These are phyloP conservation scores for Yamadazyma scolyti DNA, from an alignment of 805 yeast genomes.

Conservation along the genomic window DNA sequence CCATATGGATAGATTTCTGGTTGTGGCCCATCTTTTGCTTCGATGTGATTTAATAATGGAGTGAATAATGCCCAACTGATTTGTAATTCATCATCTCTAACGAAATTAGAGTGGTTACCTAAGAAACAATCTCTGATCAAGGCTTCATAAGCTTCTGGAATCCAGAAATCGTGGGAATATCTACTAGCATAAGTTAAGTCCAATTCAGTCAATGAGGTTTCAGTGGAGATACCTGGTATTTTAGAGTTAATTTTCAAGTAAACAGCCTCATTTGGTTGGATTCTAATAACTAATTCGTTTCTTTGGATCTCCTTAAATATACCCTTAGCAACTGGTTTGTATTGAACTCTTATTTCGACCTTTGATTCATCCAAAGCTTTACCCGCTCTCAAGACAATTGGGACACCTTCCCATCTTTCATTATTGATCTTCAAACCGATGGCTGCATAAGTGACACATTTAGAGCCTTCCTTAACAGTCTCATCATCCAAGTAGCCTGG, in stretches of 20 bases:
- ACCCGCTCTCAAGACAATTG: constrained; percentile 93
- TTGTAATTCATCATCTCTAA: constrained; percentile 95
- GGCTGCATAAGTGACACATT: constrained; percentile 92
- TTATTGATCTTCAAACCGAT: constrained; percentile 72
- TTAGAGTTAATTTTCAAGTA: constrained; percentile 91
- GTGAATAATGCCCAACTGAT: constrained; percentile 92
- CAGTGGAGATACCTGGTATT: constrained; percentile 85
- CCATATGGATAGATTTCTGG: constrained; percentile 83
- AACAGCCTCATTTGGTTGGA: constrained; percentile 94
- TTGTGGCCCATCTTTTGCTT: constrained; percentile 61
- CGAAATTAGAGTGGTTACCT: constrained; percentile 96
- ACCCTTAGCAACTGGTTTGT: constrained; percentile 79
- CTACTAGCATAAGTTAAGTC: constrained; percentile 82
- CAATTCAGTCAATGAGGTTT: constrained; percentile 81
- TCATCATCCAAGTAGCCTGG: constrained; percentile 92
- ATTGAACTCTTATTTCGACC: constrained; percentile 93
- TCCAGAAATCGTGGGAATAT: constrained; percentile 79
- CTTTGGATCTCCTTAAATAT: constrained; percentile 77
- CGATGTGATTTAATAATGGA: constrained; percentile 79
- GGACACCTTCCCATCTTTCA: constrained; percentile 99
- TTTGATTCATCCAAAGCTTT: constrained; percentile 93
- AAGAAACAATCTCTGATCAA: constrained; percentile 84
- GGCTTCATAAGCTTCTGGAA: constrained; percentile 97
- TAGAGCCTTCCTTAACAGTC: constrained; percentile 76
- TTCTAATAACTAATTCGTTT: constrained; percentile 89